Base-by-base conservation (phyloP, 768 basidiomycete species). In the Amanita fuliginea region DNA sequence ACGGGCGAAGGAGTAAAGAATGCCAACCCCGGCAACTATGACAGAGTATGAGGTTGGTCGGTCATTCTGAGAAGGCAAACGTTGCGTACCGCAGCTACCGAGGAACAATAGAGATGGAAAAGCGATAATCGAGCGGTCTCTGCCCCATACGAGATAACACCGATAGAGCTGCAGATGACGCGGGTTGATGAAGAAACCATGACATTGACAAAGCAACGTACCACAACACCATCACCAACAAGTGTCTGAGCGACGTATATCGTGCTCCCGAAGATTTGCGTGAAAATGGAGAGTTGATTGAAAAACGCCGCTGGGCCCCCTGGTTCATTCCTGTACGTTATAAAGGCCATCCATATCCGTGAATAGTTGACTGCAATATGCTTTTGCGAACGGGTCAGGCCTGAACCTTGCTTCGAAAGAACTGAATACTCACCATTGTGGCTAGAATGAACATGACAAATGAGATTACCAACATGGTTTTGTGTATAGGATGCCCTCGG, bases 181-280 rank as follows among this genome's bases (percentile, higher is more conserved):
- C 16, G 41, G 13, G 7, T 28, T 18, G 19, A 39, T 22, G 13
- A 9, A 24, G 14, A 37, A 35, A 24, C 2, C 1, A 36, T 32
- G 21, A 1, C 16, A 46, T 34, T 19, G 13, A 33, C 19, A 34
- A 8, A 36, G 8, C 14, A 47, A 47, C 63, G 10, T 51, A 67
- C 66, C 52, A 65, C 62, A 21, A 68, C 63, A 16, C 59, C 57
- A 49, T 70, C 70, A 14, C 68, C 70, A 1, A 69, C 56, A 22
- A 70, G 54, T 4, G 68, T 70, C 53, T 70, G 70, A 1, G 58
- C 53, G 19, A 64, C 55, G 52, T 67, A 69, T 30, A 69, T 56
- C 9, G 67, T 58, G 46, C 64, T 68, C 32, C 64, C 66, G 49
- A 70, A 65, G 11, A 67, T 54, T 39, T 70, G 64, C 6, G 66